These are phyloP conservation scores for Boechera retrofracta DNA, from an alignment of 345 rosid genomes.

Conservation along the genomic window DNA sequence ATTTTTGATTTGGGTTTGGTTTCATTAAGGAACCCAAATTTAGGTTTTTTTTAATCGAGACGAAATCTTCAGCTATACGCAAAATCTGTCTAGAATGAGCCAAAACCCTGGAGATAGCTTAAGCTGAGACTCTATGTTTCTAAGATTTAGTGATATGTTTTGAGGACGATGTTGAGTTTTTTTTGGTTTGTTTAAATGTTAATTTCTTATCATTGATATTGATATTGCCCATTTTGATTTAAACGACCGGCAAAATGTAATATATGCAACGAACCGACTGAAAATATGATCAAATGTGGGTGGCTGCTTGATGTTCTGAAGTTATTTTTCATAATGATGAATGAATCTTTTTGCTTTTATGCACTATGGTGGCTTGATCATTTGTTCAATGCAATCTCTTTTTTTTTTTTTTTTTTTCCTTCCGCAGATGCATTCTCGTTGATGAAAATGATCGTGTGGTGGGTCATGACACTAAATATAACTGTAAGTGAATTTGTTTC, in stretches of 20 bases:
- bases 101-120: neutral
- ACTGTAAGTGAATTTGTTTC: slow-evolving; percentile 58
- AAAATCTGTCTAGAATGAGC: too few species aligned
- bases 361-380: neutral
- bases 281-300: neutral
- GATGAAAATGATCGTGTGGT: slow-evolving; percentile 79
- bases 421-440: slow-evolving; percentile 90
- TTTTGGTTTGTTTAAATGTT: too few species aligned
- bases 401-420: neutral
- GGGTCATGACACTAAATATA: slow-evolving; percentile 87
- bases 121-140: neutral
- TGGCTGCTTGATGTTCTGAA: slow-evolving; percentile 11
- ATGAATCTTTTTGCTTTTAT: slow-evolving; percentile 2
- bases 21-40: neutral
- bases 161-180: neutral
- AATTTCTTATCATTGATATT: neutral
- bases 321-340: neutral
- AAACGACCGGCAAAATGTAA: neutral
- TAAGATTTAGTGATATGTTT: neutral
- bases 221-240: neutral
- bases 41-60: neutral
- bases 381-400: neutral
- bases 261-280: too few species aligned
- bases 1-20: neutral
- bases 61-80: neutral